A percentile compares a stretch with the other conserved stretches of the same genome.
Evolutionary conservation across 768 basidiomycete species (phyloP).

Genomic region (Suillus luteus): DNA sequence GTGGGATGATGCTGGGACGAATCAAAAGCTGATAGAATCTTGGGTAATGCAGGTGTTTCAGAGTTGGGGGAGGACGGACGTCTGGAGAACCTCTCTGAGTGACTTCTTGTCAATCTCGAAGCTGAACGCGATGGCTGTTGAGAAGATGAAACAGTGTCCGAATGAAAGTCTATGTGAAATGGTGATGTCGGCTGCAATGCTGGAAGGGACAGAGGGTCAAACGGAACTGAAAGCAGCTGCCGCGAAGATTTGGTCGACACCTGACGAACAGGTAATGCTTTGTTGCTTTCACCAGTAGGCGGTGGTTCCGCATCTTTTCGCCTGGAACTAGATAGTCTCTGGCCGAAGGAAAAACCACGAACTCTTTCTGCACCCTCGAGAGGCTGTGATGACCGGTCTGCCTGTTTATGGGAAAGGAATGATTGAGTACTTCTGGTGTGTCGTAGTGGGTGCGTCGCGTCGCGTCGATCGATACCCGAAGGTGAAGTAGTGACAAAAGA

Average conservation of each 20-base stretch:
- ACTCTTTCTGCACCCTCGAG: slow-evolving; percentile 13
- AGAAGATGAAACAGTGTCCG: slow-evolving; percentile 17
- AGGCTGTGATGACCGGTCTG: not conserved
- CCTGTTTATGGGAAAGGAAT: slow-evolving; percentile 18
- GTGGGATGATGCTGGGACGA: slow-evolving; percentile 19
- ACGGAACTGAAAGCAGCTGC: slow-evolving; percentile 32
- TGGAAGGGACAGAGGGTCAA: slow-evolving; percentile 39
- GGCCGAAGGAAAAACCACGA: slow-evolving; percentile 61
- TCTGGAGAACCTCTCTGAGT: slow-evolving; percentile 38
- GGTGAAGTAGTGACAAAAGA: slow-evolving; percentile 41
- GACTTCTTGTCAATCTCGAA: slow-evolving; percentile 44
- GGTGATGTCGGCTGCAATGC: slow-evolving; percentile 46
- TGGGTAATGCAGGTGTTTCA: slow-evolving; percentile 19
- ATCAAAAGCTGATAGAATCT: slow-evolving; percentile 10
- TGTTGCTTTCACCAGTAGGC: slow-evolving; percentile 26
- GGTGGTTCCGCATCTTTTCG: slow-evolving; percentile 47
- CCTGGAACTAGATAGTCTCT: slow-evolving; percentile 44
- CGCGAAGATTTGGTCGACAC: slow-evolving; percentile 58
- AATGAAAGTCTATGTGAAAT: slow-evolving; percentile 38
- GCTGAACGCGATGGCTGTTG: slow-evolving; percentile 23
- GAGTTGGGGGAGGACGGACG: slow-evolving; percentile 15
- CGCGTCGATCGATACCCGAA: slow-evolving; percentile 10
- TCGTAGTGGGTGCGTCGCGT: slow-evolving; percentile 35
- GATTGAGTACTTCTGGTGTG: slow-evolving; percentile 55
- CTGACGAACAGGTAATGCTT: slow-evolving; percentile 35